phyloP scores from a whole-genome alignment of 306 rosid species.

The Parietaria judaica region DNA sequence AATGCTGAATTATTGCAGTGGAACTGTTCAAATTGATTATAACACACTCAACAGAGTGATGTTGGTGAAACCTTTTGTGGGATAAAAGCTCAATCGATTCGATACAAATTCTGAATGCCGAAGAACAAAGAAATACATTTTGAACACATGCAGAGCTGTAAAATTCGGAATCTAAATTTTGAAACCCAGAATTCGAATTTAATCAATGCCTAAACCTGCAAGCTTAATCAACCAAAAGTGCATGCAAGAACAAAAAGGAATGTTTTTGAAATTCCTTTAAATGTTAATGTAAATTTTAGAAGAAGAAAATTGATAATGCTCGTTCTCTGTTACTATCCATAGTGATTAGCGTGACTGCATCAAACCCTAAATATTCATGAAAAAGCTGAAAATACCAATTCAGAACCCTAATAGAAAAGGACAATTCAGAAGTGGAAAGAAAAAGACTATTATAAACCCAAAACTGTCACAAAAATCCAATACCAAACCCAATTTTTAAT shows the following conservation, averaged over 20 bases:
- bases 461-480: neutral
- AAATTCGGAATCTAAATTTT: neutral
- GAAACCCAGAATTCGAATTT: neutral
- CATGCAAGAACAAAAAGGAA: neutral
- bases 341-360: neutral
- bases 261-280: neutral
- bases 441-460: constrained; percentile 1
- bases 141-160: neutral
- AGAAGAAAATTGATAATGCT: neutral
- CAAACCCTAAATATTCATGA: neutral
- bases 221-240: neutral
- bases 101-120: neutral
- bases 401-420: constrained; percentile 10
- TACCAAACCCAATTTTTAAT: constrained; percentile 16
- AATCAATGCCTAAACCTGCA: neutral
- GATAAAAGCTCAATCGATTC: neutral
- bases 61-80: too few relatives aligned
- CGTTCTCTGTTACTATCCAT: neutral
- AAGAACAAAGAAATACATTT: neutral
- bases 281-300: too few relatives aligned
- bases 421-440: neutral
- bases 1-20: neutral
- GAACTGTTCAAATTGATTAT: neutral
- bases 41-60: neutral
- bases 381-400: neutral